These are phyloP conservation scores for Voacanga thouarsii DNA, from an alignment of 257 asterid genomes.

Conservation along the genomic window DNA sequence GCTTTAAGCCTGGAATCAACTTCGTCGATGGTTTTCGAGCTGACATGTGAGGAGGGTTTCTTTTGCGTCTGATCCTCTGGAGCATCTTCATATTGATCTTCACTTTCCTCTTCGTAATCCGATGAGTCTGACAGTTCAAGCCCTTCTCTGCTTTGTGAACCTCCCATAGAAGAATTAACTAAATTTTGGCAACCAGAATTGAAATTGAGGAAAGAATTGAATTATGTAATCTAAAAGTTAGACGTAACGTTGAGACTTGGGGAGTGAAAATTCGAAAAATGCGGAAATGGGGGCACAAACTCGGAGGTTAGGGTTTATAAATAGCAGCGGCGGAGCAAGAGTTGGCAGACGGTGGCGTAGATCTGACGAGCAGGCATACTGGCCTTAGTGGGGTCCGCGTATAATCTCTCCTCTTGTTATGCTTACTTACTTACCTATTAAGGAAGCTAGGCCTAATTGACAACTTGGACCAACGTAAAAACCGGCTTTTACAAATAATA, in stretches of 20 bases:
- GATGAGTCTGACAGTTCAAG: constrained; percentile 84
- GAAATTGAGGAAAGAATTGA: too few relatives aligned
- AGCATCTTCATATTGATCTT: constrained; percentile 48
- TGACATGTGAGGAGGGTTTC: constrained; percentile 24
- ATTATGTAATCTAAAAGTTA: not conserved
- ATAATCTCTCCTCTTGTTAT: too few relatives aligned
- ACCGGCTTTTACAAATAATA: too few relatives aligned
- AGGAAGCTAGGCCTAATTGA: too few relatives aligned
- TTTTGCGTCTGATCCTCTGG: constrained; percentile 36
- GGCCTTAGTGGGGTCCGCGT: not conserved
- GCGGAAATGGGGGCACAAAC: not conserved
- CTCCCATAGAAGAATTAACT: constrained; percentile 51
- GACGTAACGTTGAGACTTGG: not conserved
- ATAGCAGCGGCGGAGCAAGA: not conserved
- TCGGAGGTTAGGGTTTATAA: not conserved
- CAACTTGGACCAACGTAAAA: too few relatives aligned
- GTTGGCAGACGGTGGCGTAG: not conserved
- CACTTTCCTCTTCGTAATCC: constrained; percentile 57
- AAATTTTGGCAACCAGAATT: not conserved
- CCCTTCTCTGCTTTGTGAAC: constrained; percentile 93
- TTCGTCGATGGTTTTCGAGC: constrained; percentile 54
- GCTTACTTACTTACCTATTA: too few relatives aligned
- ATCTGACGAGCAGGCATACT: not conserved
- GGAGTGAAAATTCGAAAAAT: not conserved
- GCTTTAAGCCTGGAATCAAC: constrained; percentile 63